Base-by-base conservation (phyloP, 2,329 filamentous ascomycete species). In the Sodiomyces alkalinus region DNA sequence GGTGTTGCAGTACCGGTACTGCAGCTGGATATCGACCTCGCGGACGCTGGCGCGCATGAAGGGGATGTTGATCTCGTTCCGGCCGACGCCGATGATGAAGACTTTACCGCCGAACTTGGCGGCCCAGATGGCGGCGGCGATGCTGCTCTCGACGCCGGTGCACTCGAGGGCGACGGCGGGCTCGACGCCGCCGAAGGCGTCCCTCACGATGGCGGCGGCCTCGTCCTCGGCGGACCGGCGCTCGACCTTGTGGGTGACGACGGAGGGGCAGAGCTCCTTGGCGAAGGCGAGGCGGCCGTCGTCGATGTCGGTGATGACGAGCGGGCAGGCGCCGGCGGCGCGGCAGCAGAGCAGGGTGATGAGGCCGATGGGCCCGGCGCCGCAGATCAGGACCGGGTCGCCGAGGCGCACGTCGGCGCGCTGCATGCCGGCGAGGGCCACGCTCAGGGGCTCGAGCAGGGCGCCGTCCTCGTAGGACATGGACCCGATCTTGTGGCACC, bases 91-190 rank as follows among this genome's bases (percentile, higher is more conserved):
- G 40, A 94, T 92, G 38, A 96, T 79, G 48, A 96, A 96, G 30
- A 96, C 87, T 57, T 92, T 93, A 43, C 90, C 87, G 39, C 87
- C 90, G 46, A 96, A 96, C 58, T 87, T 92, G 50, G 80, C 72
- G 7, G 81, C 76, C 68, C 86, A 90, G 49, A 94, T 87, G 29
- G 85, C 83, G 17, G 80, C 67, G 5, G 74, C 72, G 45, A 96
- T 80, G 51, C 78, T 86, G 56, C 75, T 82, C 62, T 94, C 86
- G 11, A 93, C 83, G 28, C 90, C 90, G 0, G 90, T 96, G 62
- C 87, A 96, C 56, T 96, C 87, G 55, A 96, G 68, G 9, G 75
- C 76, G 29, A 93, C 60, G 12, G 75, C 68, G 0, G 87, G 85
- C 56, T 92, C 81, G 40, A 87, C 60, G 16, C 80, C 81, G 18